Evolutionary conservation across 2,329 filamentous ascomycete genomes (phyloP).

Genomic region (Ascochyta lentis): DNA sequence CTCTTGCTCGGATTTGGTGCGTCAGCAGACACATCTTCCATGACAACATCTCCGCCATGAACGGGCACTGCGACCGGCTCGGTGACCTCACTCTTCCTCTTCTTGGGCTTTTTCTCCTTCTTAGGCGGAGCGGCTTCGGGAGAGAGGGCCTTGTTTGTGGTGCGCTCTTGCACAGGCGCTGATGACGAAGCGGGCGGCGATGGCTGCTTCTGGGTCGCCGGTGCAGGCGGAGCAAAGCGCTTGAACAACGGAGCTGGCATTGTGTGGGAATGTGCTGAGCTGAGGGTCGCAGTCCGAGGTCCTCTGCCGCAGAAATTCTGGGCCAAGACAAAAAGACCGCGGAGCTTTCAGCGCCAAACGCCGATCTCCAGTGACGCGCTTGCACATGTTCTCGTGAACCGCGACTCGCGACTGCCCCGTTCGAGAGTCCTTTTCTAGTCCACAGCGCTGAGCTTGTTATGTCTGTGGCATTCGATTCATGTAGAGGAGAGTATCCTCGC

Average conservation of each 20-base stretch:
- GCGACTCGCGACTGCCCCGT: conserved; percentile 4
- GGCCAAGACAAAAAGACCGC: conserved; percentile 15
- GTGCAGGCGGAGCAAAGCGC: conserved; percentile 54
- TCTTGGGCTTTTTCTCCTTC: conserved; percentile 39
- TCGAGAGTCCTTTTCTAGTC: background rate
- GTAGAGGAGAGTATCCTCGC: conserved; percentile 32
- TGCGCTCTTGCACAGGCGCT: background rate
- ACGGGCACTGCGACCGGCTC: background rate
- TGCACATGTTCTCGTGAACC: conserved; percentile 12
- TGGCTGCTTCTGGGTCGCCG: conserved; percentile 15
- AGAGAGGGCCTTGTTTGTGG: background rate
- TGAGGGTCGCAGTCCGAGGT: background rate
- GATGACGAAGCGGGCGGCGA: conserved; percentile 2
- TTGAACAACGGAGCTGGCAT: conserved; percentile 58
- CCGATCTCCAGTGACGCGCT: conserved; percentile 32
- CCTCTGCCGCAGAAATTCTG: conserved; percentile 12
- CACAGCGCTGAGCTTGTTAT: conserved; percentile 27
- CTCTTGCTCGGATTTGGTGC: conserved; percentile 36
- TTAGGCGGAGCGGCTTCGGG: conserved; percentile 5
- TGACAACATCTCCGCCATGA: conserved; percentile 7
- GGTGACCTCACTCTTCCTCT: background rate
- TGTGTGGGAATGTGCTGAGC: conserved; percentile 10
- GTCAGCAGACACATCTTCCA: conserved; percentile 12
- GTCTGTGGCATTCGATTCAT: conserved; percentile 17
- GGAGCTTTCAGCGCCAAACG: conserved; percentile 25